phyloP scores from a whole-genome alignment of 2,329 filamentous ascomycete genomes.

The Kalaharituber pfeilii region DNA sequence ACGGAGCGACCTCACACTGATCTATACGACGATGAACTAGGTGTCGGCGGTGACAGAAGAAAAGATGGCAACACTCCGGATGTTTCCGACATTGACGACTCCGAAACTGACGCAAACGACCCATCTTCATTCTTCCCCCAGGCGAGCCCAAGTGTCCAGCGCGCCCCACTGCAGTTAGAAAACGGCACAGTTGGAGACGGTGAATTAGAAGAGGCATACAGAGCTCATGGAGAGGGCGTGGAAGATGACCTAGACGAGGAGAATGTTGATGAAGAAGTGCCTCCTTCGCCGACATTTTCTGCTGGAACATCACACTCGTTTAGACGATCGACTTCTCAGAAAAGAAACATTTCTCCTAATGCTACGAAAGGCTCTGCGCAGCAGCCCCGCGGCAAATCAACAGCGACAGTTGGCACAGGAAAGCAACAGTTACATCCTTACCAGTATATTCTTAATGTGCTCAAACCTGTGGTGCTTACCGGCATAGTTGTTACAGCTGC shows the following conservation, averaged over 20 bases:
- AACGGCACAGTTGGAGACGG: not conserved
- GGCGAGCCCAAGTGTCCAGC: not conserved
- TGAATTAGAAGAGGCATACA: not conserved
- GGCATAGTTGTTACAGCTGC: not conserved
- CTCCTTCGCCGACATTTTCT: not conserved
- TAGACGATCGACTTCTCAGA: not conserved
- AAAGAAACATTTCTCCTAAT: not conserved
- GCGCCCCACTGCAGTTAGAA: not conserved
- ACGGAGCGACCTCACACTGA: not conserved
- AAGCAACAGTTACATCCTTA: not conserved
- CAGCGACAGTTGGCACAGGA: not conserved
- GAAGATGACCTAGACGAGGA: conserved; percentile 10
- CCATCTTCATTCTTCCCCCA: not conserved
- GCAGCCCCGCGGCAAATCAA: not conserved
- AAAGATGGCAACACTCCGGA: not conserved
- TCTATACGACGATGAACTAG: not conserved
- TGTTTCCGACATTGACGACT: not conserved
- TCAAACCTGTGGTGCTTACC: not conserved
- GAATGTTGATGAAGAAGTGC: not conserved
- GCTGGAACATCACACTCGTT: not conserved
- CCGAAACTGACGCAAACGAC: not conserved
- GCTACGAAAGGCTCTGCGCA: not conserved
- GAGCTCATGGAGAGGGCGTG: conserved; percentile 1
- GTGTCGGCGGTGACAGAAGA: not conserved
- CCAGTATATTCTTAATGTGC: not conserved